A percentile compares a stretch with the other conserved stretches of the same genome.
These are phyloP conservation scores for Penicillium cinerascens DNA, from an alignment of 495 filamentous ascomycete genomes.

Conservation along the genomic window DNA sequence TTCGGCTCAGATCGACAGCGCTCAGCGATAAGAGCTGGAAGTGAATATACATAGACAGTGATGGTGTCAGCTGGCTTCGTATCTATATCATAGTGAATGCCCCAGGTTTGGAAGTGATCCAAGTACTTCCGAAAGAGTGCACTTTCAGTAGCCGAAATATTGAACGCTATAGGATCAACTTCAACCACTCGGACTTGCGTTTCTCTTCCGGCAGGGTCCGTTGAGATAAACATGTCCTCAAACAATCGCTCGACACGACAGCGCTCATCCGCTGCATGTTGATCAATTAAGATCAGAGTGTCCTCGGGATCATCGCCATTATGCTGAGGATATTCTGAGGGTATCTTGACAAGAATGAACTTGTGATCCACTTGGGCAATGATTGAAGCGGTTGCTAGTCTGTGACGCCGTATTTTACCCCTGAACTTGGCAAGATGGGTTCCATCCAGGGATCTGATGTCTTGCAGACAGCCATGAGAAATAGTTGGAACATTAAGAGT, in stretches of 20 bases:
- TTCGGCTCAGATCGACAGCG: constrained; percentile 68
- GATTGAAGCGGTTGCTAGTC: constrained; percentile 59
- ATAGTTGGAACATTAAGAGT: constrained; percentile 16
- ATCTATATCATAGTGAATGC: constrained; percentile 56
- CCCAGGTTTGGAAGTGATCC: constrained; percentile 64
- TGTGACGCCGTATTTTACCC: constrained; percentile 63
- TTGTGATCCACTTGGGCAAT: constrained; percentile 86
- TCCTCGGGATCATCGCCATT: background rate
- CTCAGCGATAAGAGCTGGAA: constrained; percentile 72
- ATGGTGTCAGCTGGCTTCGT: constrained; percentile 8
- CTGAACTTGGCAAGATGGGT: constrained; percentile 28
- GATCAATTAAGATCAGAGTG: constrained; percentile 76
- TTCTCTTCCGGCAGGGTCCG: background rate
- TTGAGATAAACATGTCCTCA: constrained; percentile 35
- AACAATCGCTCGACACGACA: constrained; percentile 73
- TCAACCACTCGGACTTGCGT: constrained; percentile 24
- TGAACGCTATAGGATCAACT: constrained; percentile 58
- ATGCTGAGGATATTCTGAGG: background rate
- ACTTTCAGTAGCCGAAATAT: constrained; percentile 56
- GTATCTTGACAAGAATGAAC: constrained; percentile 72
- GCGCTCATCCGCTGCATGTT: constrained; percentile 92
- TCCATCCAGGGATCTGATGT: constrained; percentile 9
- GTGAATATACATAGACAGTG: constrained; percentile 46
- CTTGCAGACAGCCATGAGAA: constrained; percentile 9
- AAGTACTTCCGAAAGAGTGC: constrained; percentile 51